Conservation (phyloP, 164 flowering plant species). For the Berberis thunbergii region DNA sequence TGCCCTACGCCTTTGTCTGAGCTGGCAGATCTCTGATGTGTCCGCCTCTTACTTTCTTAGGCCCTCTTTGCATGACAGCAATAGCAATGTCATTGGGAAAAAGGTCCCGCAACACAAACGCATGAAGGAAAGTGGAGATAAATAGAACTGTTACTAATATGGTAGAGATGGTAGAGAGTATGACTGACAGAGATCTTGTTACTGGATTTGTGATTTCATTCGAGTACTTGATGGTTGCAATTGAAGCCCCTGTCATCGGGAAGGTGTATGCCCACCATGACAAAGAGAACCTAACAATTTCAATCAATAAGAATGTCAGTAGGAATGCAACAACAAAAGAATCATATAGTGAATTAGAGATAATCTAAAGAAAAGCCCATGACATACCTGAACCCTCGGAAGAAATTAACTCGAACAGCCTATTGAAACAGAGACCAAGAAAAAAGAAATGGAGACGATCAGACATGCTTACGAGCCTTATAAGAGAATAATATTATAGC, state of each 20-base stretch:
- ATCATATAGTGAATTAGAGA: too few relatives aligned
- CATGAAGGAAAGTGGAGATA: slow-evolving; percentile 54
- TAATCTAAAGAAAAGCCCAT: background rate
- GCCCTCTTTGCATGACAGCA: slow-evolving; percentile 50
- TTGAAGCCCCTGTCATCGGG: slow-evolving; percentile 74
- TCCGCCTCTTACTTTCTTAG: slow-evolving; percentile 37
- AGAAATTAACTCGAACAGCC: slow-evolving; percentile 78
- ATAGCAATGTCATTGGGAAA: slow-evolving; percentile 88
- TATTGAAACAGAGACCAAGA: slow-evolving; percentile 26
- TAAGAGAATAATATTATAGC: too few relatives aligned
- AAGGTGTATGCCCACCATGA: slow-evolving; percentile 89
- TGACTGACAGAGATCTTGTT: slow-evolving; percentile 34
- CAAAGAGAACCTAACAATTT: slow-evolving; percentile 38
- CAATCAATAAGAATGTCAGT: background rate
- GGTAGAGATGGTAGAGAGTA: slow-evolving; percentile 41
- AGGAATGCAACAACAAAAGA: background rate
- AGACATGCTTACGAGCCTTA: background rate
- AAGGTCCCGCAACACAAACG: slow-evolving; percentile 62
- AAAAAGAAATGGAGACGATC: background rate
- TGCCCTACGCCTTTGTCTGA: slow-evolving; percentile 35
- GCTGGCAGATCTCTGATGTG: slow-evolving; percentile 33
- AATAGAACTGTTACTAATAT: slow-evolving; percentile 51
- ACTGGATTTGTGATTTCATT: slow-evolving; percentile 33
- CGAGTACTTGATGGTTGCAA: slow-evolving; percentile 62
- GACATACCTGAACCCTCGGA: slow-evolving; percentile 63